Percentiles rank a stretch among this genome's conserved stretches.
These are phyloP conservation scores for Cynara cardunculus DNA, from an alignment of 129 eudicot species.

Conservation along the genomic window DNA sequence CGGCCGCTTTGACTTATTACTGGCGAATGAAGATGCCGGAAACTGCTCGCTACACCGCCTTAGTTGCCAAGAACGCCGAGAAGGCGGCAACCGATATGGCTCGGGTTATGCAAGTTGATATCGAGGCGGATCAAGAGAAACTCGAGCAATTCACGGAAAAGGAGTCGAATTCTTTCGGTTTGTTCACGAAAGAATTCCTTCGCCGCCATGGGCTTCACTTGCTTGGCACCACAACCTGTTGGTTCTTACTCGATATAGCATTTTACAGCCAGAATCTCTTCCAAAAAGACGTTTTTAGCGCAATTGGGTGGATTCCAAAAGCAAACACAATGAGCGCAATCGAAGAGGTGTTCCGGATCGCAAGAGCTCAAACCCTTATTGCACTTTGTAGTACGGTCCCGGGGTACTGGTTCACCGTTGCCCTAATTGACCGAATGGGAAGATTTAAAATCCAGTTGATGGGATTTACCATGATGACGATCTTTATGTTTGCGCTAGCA, in stretches of 20 bases:
- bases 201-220: slow-evolving; percentile 63
- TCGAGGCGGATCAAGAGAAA: slow-evolving; percentile 43
- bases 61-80: slow-evolving; percentile 35
- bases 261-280: slow-evolving; percentile 66
- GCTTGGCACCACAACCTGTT: slow-evolving; percentile 59
- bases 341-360: slow-evolving; percentile 55
- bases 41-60: slow-evolving; percentile 36
- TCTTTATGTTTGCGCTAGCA: slow-evolving; percentile 65
- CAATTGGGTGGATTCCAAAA: slow-evolving; percentile 55
- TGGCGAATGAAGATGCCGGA: slow-evolving; percentile 45
- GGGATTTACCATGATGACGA: slow-evolving; percentile 70
- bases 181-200: slow-evolving; percentile 50
- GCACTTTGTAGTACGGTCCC: slow-evolving; percentile 77
- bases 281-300: slow-evolving; percentile 63
- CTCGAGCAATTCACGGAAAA: slow-evolving; percentile 14
- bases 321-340: slow-evolving; percentile 57
- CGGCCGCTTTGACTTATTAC: slow-evolving; percentile 33
- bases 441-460: slow-evolving; percentile 54
- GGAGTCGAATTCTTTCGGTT: slow-evolving; percentile 30
- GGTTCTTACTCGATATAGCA: slow-evolving; percentile 77
- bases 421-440: slow-evolving; percentile 52
- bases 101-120: slow-evolving; percentile 45
- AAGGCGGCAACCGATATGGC: slow-evolving; percentile 69
- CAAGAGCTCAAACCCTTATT: slow-evolving; percentile 70
- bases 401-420: slow-evolving; percentile 77